Conservation (phyloP, 768 basidiomycete genomes). For the Podaxis sp. region DNA sequence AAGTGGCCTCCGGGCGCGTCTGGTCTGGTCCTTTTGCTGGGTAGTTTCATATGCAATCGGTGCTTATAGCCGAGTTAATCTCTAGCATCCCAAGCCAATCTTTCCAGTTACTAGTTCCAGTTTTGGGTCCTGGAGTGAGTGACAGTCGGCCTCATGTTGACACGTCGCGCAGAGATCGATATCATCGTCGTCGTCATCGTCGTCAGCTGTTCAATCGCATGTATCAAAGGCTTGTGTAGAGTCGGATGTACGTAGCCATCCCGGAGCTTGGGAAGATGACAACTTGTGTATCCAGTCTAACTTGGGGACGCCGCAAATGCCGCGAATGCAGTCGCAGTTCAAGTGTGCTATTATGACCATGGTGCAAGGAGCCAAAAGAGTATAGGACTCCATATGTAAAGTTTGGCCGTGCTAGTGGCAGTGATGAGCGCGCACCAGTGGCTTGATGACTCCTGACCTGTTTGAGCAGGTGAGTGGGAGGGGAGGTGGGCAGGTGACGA, state of each 20-base stretch:
- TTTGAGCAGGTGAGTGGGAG: neutral
- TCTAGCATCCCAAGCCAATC: neutral
- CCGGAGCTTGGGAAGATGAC: neutral
- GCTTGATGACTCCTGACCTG: neutral
- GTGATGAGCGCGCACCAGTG: constrained; percentile 1
- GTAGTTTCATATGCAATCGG: neutral
- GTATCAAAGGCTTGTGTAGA: neutral
- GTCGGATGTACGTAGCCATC: neutral
- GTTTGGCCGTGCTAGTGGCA: neutral
- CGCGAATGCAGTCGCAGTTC: neutral
- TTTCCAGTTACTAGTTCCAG: neutral
- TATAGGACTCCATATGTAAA: constrained; percentile 6
- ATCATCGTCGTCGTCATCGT: neutral
- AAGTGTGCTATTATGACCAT: neutral
- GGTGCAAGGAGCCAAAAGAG: neutral
- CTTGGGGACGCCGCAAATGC: neutral
- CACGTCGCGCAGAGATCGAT: constrained; percentile 6
- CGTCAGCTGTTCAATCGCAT: neutral
- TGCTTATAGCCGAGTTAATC: constrained; percentile 10
- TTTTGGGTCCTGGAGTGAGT: neutral
- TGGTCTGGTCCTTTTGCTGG: neutral
- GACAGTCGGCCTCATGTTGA: constrained; percentile 3
- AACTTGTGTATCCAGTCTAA: neutral
- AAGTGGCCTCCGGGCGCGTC: neutral
- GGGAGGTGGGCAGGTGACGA: constrained; percentile 5